phyloP scores from a whole-genome alignment of 176 grass and related monocot genomes.

The Bolboschoenus planiculmis region DNA sequence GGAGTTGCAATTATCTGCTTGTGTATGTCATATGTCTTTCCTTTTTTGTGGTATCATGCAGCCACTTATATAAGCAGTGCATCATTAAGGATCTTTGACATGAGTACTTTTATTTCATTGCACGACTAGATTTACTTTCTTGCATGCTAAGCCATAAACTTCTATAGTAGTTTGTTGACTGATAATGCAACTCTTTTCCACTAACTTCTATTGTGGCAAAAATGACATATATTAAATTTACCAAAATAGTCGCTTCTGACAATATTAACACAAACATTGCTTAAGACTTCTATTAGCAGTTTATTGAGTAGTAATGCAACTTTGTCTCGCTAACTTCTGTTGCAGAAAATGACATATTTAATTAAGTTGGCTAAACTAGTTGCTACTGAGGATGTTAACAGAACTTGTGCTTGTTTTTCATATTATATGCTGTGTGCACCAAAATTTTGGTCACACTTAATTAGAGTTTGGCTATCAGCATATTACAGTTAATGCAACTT shows the following conservation, averaged over 20 bases:
- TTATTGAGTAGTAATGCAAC: slow-evolving; percentile 4
- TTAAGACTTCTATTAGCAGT: not conserved
- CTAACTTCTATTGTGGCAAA: not conserved
- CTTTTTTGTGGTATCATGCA: slow-evolving; percentile 5
- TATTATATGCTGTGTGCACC: not conserved
- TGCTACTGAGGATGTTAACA: not conserved
- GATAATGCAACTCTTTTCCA: not conserved
- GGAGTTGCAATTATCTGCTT: slow-evolving; percentile 68
- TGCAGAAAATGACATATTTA: not conserved
- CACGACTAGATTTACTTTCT: not conserved
- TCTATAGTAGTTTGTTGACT: no score
- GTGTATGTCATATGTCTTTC: slow-evolving; percentile 56
- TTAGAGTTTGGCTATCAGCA: not conserved
- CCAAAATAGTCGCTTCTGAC: not conserved
- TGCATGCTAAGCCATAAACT: slow-evolving; percentile 8
- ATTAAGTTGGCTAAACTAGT: not conserved
- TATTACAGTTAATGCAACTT: not conserved
- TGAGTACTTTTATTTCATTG: not conserved
- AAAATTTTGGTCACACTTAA: not conserved
- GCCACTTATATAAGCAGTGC: not conserved
- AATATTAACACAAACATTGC: not conserved
- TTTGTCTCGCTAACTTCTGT: not conserved
- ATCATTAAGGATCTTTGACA: not conserved
- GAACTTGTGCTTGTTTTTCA: not conserved
- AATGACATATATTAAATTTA: not conserved